These are phyloP conservation scores for Verticillium zaregamsianum DNA, from an alignment of 2,329 filamentous ascomycete species.

Conservation along the genomic window DNA sequence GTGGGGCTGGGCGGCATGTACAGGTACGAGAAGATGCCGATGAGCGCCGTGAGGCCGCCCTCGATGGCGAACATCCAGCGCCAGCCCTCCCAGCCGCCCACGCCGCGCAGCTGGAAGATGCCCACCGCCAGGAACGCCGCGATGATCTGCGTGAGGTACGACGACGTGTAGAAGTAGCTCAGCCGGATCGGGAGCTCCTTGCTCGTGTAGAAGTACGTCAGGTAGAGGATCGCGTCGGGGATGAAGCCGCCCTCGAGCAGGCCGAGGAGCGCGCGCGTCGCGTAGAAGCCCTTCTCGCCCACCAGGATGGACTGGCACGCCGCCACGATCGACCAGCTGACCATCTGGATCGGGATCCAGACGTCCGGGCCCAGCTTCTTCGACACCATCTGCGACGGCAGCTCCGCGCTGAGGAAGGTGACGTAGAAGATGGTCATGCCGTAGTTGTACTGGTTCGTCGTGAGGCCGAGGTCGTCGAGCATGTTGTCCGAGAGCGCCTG, in stretches of 20 bases:
- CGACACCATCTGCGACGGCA: conserved; percentile 48
- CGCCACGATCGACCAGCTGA: conserved; percentile 27
- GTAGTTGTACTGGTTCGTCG: conserved; percentile 39
- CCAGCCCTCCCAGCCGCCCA: conserved; percentile 49
- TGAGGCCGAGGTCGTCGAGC: conserved; percentile 23
- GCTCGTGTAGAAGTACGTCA: conserved; percentile 67
- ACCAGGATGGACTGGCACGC: conserved; percentile 26
- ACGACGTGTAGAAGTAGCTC: conserved; percentile 63
- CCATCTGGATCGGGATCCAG: conserved; percentile 45
- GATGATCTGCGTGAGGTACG: conserved; percentile 45
- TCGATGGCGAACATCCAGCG: conserved; percentile 43
- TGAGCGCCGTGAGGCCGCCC: conserved; percentile 25
- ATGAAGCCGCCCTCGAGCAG: conserved; percentile 58
- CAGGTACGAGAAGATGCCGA: conserved; percentile 35
- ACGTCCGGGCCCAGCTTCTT: conserved; percentile 45
- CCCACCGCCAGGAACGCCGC: conserved; percentile 50
- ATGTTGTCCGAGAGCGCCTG: conserved; percentile 30
- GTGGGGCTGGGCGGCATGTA: conserved; percentile 53
- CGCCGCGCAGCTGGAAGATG: conserved; percentile 45
- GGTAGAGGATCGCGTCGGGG: conserved; percentile 27
- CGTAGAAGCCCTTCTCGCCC: conserved; percentile 23
- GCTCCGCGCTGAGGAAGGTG: conserved; percentile 45
- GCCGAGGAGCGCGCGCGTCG: conserved; percentile 32
- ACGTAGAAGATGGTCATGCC: conserved; percentile 46
- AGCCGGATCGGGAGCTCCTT: conserved; percentile 61